phyloP scores from a whole-genome alignment of 345 rosid genomes.

The Fremontodendron californicum region DNA sequence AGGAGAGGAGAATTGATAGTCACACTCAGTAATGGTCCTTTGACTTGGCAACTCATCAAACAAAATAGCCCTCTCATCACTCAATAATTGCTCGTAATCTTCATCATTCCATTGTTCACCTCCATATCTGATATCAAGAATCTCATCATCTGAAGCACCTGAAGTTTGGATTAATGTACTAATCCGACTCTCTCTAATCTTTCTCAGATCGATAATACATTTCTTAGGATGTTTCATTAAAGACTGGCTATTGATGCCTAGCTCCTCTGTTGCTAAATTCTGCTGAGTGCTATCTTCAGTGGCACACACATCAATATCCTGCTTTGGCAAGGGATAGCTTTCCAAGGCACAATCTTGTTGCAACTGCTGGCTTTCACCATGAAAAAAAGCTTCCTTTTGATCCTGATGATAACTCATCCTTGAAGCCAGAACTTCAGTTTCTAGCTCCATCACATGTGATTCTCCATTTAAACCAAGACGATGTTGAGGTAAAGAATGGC shows the following conservation, averaged over 20 bases:
- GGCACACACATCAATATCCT: neutral
- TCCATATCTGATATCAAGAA: constrained; percentile 2
- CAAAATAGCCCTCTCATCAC: neutral
- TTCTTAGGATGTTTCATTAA: neutral
- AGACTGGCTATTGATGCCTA: neutral
- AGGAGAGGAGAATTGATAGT: constrained; percentile 3
- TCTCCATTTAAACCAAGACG: neutral
- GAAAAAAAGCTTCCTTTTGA: neutral
- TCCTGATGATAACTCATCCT: neutral
- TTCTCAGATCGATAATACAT: constrained; percentile 20
- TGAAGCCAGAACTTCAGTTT: neutral
- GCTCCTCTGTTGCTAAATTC: neutral
- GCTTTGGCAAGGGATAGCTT: neutral
- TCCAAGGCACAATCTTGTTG: neutral
- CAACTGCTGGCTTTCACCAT: neutral
- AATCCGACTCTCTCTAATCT: neutral
- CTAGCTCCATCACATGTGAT: constrained; percentile 4
- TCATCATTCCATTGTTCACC: constrained; percentile 18
- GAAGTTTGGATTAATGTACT: neutral
- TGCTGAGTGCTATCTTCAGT: neutral
- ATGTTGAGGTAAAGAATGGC: neutral
- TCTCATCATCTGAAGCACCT: constrained; percentile 12
- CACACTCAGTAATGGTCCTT: neutral
- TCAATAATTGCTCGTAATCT: constrained; percentile 5
- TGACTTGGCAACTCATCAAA: neutral